These are phyloP conservation scores for Fusarium nisikadoi DNA, from an alignment of 2,329 filamentous ascomycete species.

Conservation along the genomic window DNA sequence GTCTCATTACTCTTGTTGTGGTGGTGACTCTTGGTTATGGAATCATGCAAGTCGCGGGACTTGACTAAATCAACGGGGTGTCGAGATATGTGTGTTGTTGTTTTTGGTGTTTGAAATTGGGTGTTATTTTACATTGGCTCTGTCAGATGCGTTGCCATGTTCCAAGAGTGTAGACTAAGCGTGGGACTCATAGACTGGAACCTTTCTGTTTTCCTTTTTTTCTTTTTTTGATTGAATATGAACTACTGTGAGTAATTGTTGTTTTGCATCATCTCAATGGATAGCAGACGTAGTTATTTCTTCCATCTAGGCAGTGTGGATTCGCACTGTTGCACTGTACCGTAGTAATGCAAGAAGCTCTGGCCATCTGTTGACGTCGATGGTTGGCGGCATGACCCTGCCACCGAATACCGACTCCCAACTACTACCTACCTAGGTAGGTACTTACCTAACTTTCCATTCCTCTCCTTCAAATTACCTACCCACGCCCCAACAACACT, in stretches of 20 bases:
- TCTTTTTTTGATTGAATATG: neutral
- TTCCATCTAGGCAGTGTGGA: neutral
- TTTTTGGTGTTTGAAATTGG: neutral
- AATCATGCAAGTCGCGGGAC: constrained; percentile 80
- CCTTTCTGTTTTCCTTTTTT: neutral
- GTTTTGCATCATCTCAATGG: neutral
- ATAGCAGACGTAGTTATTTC: neutral
- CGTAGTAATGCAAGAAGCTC: constrained; percentile 36
- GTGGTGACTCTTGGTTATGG: constrained; percentile 92
- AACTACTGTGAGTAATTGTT: neutral
- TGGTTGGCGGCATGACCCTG: constrained; percentile 34
- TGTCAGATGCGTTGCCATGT: constrained; percentile 12
- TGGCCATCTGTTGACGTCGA: constrained; percentile 48
- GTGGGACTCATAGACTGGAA: constrained; percentile 34
- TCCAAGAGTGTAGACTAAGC: constrained; percentile 25
- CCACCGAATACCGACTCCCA: constrained; percentile 21
- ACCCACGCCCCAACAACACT: constrained; percentile 6
- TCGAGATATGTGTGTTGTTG: neutral
- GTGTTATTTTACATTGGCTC: constrained; percentile 1
- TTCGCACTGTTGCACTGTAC: constrained; percentile 41
- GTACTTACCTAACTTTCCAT: neutral
- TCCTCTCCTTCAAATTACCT: constrained; percentile 5
- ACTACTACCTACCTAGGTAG: neutral
- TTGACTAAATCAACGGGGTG: constrained; percentile 54
- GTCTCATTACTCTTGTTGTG: constrained; percentile 81